phyloP scores from a whole-genome alignment of 306 rosid genomes.

The Vigna angularis region DNA sequence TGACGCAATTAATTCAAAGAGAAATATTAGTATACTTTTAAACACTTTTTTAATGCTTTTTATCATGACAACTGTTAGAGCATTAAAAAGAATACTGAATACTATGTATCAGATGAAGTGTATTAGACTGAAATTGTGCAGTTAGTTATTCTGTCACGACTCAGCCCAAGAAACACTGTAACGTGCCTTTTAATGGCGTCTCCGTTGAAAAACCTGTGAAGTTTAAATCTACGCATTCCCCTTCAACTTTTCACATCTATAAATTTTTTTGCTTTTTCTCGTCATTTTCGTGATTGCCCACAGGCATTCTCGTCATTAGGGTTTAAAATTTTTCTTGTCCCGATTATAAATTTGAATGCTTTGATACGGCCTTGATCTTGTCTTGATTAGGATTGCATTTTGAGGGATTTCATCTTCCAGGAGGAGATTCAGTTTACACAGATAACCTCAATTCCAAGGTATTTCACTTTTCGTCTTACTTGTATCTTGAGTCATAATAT shows the following conservation, averaged over 20 bases:
- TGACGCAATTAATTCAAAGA: too few species aligned
- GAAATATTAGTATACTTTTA: too few species aligned
- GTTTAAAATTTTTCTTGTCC: not conserved
- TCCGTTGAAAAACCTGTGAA: not conserved
- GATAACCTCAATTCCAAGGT: slow-evolving; percentile 17
- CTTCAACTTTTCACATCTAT: not conserved
- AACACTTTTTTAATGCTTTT: too few species aligned
- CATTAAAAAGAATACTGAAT: too few species aligned
- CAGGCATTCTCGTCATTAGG: slow-evolving; percentile 13
- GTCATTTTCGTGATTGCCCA: not conserved
- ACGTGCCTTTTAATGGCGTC: slow-evolving; percentile 3
- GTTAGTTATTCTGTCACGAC: not conserved
- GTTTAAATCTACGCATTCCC: not conserved
- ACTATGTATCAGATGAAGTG: not conserved
- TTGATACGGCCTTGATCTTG: not conserved
- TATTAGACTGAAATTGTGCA: not conserved
- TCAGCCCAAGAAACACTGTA: not conserved
- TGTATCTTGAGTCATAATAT: not conserved
- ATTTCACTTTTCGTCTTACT: slow-evolving; percentile 5
- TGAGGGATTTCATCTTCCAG: slow-evolving; percentile 4
- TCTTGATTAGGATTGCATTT: slow-evolving; percentile 12
- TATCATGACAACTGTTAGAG: too few species aligned
- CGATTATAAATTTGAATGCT: not conserved
- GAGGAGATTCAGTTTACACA: slow-evolving; percentile 6
- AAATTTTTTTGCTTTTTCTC: not conserved